phyloP scores from a whole-genome alignment of 345 rosid genomes.

The Xanthoceras sorbifolium region DNA sequence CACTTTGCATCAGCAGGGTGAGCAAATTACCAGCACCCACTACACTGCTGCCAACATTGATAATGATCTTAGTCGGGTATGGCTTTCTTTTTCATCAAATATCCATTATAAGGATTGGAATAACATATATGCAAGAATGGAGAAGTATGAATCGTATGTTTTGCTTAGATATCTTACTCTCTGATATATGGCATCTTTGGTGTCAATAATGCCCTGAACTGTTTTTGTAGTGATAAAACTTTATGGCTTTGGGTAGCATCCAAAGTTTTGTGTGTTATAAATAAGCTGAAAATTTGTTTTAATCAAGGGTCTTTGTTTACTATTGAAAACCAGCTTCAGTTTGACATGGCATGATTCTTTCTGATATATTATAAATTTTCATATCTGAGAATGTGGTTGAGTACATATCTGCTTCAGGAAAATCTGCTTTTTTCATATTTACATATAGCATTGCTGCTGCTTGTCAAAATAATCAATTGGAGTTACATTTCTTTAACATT shows the following conservation, averaged over 20 bases:
- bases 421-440: neutral
- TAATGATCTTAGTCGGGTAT: slow-evolving; percentile 90
- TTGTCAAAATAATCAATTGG: neutral
- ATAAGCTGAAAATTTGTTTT: neutral
- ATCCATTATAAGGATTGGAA: neutral
- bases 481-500: neutral
- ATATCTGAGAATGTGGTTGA: neutral
- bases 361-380: neutral
- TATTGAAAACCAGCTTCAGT: neutral
- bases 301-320: neutral
- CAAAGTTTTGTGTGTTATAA: neutral
- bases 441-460: neutral
- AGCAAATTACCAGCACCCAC: slow-evolving; percentile 82
- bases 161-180: neutral
- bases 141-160: neutral
- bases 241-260: too few relatives aligned
- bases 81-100: slow-evolving; percentile 23
- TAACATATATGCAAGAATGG: neutral
- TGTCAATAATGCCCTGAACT: neutral
- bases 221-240: neutral
- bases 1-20: slow-evolving; percentile 86
- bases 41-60: slow-evolving; percentile 71
- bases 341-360: neutral
- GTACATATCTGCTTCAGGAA: neutral
- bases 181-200: neutral